Percentiles rank a stretch among this genome's conserved stretches.
Evolutionary conservation across 2,329 filamentous ascomycete species (phyloP).

Genomic region (Zelopaecilomyces penicillatus): DNA sequence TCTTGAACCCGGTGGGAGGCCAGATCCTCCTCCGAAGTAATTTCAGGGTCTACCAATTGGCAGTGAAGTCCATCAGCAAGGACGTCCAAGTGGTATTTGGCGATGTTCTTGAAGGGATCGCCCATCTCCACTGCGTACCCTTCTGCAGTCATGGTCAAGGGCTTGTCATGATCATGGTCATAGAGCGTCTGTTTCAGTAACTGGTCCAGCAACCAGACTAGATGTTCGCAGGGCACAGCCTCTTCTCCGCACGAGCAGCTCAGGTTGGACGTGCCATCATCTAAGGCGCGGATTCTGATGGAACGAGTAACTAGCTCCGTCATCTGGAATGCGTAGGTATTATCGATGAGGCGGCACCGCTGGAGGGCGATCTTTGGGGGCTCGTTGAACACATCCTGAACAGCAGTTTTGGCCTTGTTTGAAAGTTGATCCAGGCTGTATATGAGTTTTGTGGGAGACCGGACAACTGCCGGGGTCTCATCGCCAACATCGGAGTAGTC

Average conservation of each 20-base stretch:
- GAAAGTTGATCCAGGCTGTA: constrained; percentile 34
- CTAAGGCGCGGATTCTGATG: constrained; percentile 37
- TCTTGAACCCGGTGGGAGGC: constrained; percentile 36
- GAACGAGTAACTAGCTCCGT: constrained; percentile 45
- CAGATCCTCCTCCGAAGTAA: constrained; percentile 20
- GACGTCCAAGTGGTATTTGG: constrained; percentile 42
- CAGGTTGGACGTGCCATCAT: constrained; percentile 31
- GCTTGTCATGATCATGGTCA: constrained; percentile 25
- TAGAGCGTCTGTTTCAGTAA: constrained; percentile 40
- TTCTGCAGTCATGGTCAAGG: constrained; percentile 33
- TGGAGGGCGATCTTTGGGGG: constrained; percentile 42
- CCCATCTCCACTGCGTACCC: constrained; percentile 40
- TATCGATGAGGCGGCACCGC: constrained; percentile 37
- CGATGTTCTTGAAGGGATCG: constrained; percentile 40
- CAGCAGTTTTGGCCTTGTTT: constrained; percentile 25
- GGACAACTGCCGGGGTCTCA: constrained; percentile 20
- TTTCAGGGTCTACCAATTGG: constrained; percentile 27
- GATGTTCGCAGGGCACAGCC: constrained; percentile 38
- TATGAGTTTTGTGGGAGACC: constrained; percentile 31
- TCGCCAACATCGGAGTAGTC: constrained; percentile 26
- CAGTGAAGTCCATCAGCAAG: constrained; percentile 46
- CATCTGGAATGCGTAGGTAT: constrained; percentile 48
- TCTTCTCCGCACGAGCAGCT: constrained; percentile 37
- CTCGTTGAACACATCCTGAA: constrained; percentile 38
- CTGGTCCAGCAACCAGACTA: constrained; percentile 48